Percentiles rank a stretch among this genome's conserved stretches.
Conservation (phyloP, 2,329 filamentous ascomycete species). For the Bipolaris cookei region DNA sequence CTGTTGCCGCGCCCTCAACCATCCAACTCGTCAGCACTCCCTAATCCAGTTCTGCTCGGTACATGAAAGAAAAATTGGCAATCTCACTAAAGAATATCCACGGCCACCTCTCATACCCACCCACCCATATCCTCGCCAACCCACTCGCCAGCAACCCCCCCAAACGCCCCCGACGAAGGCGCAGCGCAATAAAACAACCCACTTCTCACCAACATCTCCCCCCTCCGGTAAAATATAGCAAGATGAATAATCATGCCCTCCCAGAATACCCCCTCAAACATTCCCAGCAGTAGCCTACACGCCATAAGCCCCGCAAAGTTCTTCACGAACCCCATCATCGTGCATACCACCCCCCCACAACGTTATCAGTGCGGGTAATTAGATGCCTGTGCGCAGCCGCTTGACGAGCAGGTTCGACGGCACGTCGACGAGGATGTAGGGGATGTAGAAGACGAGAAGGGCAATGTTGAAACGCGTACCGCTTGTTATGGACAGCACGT, state of each 20-base stretch:
- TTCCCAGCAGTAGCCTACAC: conserved; percentile 50
- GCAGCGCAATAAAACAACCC: conserved; percentile 48
- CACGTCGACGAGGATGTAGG: conserved; percentile 52
- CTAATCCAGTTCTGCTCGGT: too few relatives aligned
- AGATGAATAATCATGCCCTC: conserved; percentile 53
- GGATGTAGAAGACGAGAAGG: conserved; percentile 55
- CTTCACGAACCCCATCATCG: conserved; percentile 52
- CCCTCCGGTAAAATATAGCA: conserved; percentile 52
- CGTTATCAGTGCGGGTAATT: conserved; percentile 50
- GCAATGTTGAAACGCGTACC: conserved; percentile 52
- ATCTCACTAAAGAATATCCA: conserved; percentile 34
- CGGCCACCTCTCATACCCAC: conserved; percentile 49
- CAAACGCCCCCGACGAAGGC: conserved; percentile 52
- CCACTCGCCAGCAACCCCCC: conserved; percentile 54
- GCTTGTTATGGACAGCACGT: conserved; percentile 49
- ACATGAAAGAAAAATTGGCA: too few relatives aligned
- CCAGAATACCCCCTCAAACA: conserved; percentile 53
- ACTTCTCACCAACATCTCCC: conserved; percentile 51
- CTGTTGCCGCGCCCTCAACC: conserved; percentile 41
- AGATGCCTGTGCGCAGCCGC: conserved; percentile 50
- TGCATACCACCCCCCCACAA: conserved; percentile 52
- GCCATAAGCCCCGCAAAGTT: conserved; percentile 51
- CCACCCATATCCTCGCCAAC: conserved; percentile 48
- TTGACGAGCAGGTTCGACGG: conserved; percentile 53
- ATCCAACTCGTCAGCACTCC: conserved; percentile 29